phyloP scores from a whole-genome alignment of 163 green algal species.

The Coccomyxa subellipsoidea region DNA sequence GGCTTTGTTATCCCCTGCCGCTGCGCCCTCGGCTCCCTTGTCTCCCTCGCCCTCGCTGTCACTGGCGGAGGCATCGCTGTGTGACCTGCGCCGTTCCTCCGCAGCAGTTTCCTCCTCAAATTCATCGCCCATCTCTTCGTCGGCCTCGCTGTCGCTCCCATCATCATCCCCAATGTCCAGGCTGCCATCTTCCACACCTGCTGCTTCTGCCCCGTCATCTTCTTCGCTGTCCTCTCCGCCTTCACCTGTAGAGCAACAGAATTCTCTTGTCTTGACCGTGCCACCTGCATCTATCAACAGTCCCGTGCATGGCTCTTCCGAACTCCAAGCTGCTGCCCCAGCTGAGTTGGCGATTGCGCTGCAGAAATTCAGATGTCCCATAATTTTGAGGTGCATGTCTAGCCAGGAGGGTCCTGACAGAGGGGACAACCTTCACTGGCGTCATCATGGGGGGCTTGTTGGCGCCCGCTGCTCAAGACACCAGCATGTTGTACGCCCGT shows the following conservation, averaged over 20 bases:
- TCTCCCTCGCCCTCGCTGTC: constrained; percentile 1
- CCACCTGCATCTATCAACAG: too few relatives aligned
- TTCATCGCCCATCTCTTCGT: not conserved
- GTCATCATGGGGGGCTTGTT: not conserved
- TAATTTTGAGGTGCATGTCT: too few relatives aligned
- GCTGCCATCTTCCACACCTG: not conserved
- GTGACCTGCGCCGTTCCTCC: not conserved
- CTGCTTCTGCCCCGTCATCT: not conserved
- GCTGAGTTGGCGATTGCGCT: too few relatives aligned
- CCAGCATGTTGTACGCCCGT: not conserved
- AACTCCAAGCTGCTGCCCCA: too few relatives aligned
- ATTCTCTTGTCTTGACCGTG: not conserved
- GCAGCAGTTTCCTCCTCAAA: not conserved
- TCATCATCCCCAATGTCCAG: not conserved
- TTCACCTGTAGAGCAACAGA: not conserved
- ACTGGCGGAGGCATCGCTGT: not conserved
- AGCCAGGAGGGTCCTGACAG: too few relatives aligned
- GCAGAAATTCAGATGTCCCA: too few relatives aligned
- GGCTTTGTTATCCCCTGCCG: constrained; percentile 1
- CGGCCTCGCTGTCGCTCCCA: not conserved
- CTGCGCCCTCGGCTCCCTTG: not conserved
- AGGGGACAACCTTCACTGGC: not conserved
- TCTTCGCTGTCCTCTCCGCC: not conserved
- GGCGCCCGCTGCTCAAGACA: not conserved
- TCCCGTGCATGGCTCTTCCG: too few relatives aligned